These are phyloP conservation scores for Mytilinidion resinicola DNA, from an alignment of 495 filamentous ascomycete genomes.

Conservation along the genomic window DNA sequence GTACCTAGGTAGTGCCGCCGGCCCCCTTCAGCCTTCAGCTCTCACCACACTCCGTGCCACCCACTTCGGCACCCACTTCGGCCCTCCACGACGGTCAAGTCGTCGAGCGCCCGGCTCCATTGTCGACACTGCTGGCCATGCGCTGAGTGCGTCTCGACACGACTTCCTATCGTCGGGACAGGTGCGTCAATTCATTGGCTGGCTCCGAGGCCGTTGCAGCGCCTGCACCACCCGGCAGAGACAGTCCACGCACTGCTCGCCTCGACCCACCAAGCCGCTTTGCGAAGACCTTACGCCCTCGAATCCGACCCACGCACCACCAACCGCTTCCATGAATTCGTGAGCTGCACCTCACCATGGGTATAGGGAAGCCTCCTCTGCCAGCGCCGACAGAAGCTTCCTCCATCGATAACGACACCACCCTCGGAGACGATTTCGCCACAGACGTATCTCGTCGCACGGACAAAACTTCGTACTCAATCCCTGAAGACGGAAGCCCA, in stretches of 20 bases:
- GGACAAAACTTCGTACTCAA: conserved; percentile 77
- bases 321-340: neutral
- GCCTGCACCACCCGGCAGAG: neutral
- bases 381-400: conserved; percentile 35
- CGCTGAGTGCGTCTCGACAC: neutral
- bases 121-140: neutral
- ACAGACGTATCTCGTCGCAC: conserved; percentile 71
- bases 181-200: neutral
- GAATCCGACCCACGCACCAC: neutral
- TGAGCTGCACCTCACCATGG: conserved; percentile 27
- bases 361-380: conserved; percentile 35
- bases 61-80: neutral
- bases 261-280: neutral
- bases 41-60: neutral
- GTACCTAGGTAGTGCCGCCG: neutral
- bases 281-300: neutral
- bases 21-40: neutral
- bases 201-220: neutral
- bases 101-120: neutral
- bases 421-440: conserved; percentile 55
- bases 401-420: conserved; percentile 27
- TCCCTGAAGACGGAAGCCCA: conserved; percentile 92
- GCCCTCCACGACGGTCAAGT: neutral
- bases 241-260: neutral
- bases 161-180: neutral